These are phyloP conservation scores for Moniliella sp. DNA, from an alignment of 1,284 basidiomycete species.

Conservation along the genomic window DNA sequence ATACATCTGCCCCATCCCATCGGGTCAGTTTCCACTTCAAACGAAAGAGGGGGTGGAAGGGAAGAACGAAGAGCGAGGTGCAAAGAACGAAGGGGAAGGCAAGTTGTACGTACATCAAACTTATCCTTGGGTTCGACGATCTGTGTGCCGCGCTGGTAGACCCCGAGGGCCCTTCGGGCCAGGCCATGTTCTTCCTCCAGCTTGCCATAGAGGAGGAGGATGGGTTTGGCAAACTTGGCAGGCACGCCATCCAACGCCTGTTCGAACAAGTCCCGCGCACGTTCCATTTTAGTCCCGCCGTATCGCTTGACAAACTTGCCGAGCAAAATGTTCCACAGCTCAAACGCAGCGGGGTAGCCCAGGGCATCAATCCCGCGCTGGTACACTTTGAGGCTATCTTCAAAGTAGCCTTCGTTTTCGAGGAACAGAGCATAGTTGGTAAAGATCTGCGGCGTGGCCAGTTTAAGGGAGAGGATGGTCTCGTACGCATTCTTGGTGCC, in stretches of 20 bases:
- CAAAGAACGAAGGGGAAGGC: background rate
- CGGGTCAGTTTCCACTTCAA: too few relatives aligned
- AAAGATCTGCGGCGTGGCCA: conserved; percentile 83
- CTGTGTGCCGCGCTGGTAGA: conserved; percentile 75
- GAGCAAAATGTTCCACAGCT: conserved; percentile 97
- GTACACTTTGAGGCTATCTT: conserved; percentile 96
- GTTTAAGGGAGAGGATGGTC: conserved; percentile 84
- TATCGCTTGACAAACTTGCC: conserved; percentile 93
- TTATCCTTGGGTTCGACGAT: conserved; percentile 72
- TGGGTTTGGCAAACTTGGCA: conserved; percentile 71
- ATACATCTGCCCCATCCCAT: conserved; percentile 67
- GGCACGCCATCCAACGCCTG: conserved; percentile 92
- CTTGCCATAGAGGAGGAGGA: conserved; percentile 84
- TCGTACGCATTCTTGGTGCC: conserved; percentile 82
- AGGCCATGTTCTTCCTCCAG: conserved; percentile 85
- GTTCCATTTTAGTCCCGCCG: conserved; percentile 77
- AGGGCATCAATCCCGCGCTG: conserved; percentile 92
- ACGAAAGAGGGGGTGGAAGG: too few relatives aligned
- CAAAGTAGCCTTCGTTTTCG: conserved; percentile 91
- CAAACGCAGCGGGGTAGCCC: conserved; percentile 91
- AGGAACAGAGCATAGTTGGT: conserved; percentile 91
- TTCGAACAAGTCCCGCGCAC: conserved; percentile 85
- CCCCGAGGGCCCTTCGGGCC: conserved; percentile 81
- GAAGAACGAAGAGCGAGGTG: conserved; percentile 1
- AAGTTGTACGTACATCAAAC: conserved; percentile 50